Conservation (phyloP, 2,329 filamentous ascomycete genomes). For the Fusarium compactum region DNA sequence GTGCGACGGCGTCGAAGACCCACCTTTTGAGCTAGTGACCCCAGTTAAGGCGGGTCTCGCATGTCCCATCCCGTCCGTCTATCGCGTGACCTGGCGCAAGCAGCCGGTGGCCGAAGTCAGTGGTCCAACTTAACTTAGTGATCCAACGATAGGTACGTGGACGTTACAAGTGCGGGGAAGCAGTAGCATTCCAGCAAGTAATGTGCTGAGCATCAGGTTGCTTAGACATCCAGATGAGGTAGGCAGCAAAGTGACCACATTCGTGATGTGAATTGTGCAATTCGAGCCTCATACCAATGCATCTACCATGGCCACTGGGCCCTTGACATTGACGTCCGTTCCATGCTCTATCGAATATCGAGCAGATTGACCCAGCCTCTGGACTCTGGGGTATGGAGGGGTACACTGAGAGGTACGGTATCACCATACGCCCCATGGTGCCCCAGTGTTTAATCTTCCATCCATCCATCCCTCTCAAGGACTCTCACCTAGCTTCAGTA, state of each 20-base stretch:
- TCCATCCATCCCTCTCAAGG: neutral
- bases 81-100: conserved; percentile 53
- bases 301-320: conserved; percentile 20
- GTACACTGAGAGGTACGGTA: neutral
- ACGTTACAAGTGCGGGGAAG: conserved; percentile 24
- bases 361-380: neutral
- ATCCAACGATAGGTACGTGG: neutral
- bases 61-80: conserved; percentile 44
- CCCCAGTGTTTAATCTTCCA: neutral
- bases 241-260: neutral
- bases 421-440: neutral
- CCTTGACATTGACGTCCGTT: conserved; percentile 1
- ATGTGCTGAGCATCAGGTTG: neutral
- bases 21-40: conserved; percentile 10
- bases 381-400: conserved; percentile 5
- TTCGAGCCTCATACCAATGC: conserved; percentile 11
- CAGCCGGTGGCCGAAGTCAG: conserved; percentile 43
- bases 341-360: neutral
- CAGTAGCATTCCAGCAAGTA: conserved; percentile 10
- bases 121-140: conserved; percentile 18
- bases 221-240: neutral
- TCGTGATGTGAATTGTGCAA: conserved; percentile 6
- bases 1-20: conserved; percentile 2
- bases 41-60: conserved; percentile 32
- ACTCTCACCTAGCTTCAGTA: neutral